Percentiles rank a stretch among this genome's conserved stretches.
These are phyloP conservation scores for Ostreobium quekettii DNA, from an alignment of 139 green algal species.

Conservation along the genomic window DNA sequence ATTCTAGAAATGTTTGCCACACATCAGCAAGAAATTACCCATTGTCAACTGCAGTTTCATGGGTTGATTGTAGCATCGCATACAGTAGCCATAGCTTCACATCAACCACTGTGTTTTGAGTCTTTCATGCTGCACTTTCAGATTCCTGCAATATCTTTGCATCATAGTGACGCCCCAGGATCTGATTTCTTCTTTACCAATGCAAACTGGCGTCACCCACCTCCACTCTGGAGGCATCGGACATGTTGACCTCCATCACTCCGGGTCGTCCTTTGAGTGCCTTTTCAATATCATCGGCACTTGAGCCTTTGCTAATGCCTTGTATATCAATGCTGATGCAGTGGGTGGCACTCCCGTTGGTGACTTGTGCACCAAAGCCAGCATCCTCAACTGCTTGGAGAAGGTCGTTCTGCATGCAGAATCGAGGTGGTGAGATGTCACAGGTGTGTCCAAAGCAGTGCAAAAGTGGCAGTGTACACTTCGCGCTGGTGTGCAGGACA, in stretches of 20 bases:
- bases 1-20: no score
- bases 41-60: neutral
- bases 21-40: no score
- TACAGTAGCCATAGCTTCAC: neutral
- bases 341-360: neutral
- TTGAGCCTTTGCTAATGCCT: slow-evolving; percentile 42
- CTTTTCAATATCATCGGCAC: slow-evolving; percentile 32
- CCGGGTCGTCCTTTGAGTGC: slow-evolving; percentile 43
- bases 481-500: no score
- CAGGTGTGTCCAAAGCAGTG: no score
- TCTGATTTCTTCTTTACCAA: neutral
- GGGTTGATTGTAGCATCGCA: neutral
- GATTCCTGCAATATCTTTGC: neutral
- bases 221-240: slow-evolving; percentile 32
- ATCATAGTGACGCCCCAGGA: neutral
- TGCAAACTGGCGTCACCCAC: slow-evolving; percentile 30
- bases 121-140: neutral
- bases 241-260: slow-evolving; percentile 41
- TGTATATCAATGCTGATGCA: slow-evolving; percentile 21
- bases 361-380: slow-evolving; percentile 61
- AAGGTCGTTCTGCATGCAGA: slow-evolving; percentile 29
- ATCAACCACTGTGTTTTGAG: neutral
- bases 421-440: neutral
- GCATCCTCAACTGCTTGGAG: slow-evolving; percentile 55
- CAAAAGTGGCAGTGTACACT: no score